These are phyloP conservation scores for Lipomyces oligophaga DNA, from an alignment of 805 yeast species.

Conservation along the genomic window DNA sequence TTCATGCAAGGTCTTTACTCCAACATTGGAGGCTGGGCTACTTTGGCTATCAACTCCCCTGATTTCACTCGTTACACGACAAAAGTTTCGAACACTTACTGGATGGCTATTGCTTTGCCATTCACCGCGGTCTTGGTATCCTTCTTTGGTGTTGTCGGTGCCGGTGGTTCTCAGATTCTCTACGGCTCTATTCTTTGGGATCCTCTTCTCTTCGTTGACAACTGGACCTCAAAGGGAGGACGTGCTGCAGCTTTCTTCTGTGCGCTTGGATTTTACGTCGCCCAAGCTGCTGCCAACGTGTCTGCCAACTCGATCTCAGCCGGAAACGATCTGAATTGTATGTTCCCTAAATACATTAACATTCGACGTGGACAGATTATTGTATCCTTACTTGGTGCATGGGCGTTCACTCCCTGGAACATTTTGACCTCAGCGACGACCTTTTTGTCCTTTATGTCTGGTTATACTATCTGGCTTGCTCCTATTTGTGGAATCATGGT, in stretches of 20 bases:
- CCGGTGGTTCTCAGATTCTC: conserved; percentile 21
- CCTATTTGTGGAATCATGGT: conserved; percentile 75
- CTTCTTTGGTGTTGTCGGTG: conserved; percentile 18
- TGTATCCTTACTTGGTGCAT: conserved; percentile 63
- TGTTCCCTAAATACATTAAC: conserved; percentile 46
- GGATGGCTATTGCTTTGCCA: conserved; percentile 17
- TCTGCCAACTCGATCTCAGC: conserved; percentile 52
- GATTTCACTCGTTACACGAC: conserved; percentile 48
- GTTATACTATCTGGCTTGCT: conserved; percentile 75
- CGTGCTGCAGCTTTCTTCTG: conserved; percentile 79
- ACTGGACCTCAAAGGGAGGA: conserved; percentile 41
- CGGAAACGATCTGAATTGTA: conserved; percentile 48
- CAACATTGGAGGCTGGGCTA: conserved; percentile 29
- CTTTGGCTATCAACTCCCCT: conserved; percentile 49
- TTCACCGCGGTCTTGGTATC: conserved; percentile 11
- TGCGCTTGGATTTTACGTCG: conserved; percentile 63
- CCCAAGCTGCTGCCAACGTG: conserved; percentile 74
- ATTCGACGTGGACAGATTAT: conserved; percentile 69
- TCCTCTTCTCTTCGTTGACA: conserved; percentile 20
- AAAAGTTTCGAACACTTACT: conserved; percentile 18
- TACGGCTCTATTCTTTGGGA: conserved; percentile 27
- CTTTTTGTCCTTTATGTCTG: conserved; percentile 74
- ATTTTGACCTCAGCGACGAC: conserved; percentile 62
- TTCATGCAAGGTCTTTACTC: conserved; percentile 52
- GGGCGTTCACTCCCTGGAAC: conserved; percentile 79